phyloP scores from a whole-genome alignment of 805 yeast species.

The Candida caryicola region DNA sequence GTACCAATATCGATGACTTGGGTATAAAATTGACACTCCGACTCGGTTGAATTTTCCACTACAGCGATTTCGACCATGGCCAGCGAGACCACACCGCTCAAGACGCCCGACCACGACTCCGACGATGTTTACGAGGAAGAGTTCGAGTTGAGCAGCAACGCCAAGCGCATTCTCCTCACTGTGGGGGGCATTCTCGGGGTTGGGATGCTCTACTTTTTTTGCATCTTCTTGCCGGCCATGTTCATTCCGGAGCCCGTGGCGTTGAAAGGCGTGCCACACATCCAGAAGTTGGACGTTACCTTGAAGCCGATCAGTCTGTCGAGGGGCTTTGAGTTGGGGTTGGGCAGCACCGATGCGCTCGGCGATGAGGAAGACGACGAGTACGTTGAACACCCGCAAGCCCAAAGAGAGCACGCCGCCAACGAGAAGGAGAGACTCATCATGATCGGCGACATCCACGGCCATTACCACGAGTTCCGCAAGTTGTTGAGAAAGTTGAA shows the following conservation, averaged over 20 bases:
- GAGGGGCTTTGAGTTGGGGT: conserved; percentile 15
- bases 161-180: conserved; percentile 14
- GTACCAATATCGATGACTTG: too few species aligned
- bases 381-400: conserved; percentile 2
- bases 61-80: conserved; percentile 2
- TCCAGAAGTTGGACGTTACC: conserved; percentile 21
- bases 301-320: conserved; percentile 24
- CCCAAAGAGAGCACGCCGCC: neutral
- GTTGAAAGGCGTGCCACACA: conserved; percentile 23
- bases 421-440: conserved; percentile 47
- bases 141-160: conserved; percentile 8
- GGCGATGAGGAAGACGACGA: conserved; percentile 7
- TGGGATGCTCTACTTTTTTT: conserved; percentile 25
- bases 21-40: too few species aligned
- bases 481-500: conserved; percentile 50
- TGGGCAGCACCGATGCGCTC: conserved; percentile 3
- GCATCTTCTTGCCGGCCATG: conserved; percentile 30
- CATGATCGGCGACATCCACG: conserved; percentile 87
- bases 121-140: conserved; percentile 17
- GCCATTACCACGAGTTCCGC: conserved; percentile 57
- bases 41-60: neutral
- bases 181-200: conserved; percentile 13
- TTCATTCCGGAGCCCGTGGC: conserved; percentile 33
- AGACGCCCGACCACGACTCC: conserved; percentile 15
- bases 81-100: conserved; percentile 14